Conservation (phyloP, 352 stramenopile genomes). For the Phytophthora pisi region DNA sequence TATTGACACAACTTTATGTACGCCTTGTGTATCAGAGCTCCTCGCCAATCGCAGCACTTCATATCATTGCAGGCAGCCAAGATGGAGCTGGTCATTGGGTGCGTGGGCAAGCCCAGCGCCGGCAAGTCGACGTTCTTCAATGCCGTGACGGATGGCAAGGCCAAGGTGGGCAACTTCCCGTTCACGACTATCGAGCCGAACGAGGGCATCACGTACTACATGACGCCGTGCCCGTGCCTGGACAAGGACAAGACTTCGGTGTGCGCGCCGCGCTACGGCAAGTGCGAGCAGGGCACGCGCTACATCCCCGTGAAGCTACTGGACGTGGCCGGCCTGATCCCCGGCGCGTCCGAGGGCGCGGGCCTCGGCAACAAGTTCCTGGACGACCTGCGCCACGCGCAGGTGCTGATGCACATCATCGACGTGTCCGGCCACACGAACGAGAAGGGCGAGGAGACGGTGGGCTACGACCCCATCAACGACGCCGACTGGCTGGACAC, state of each 20-base stretch:
- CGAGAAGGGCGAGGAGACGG: conserved; percentile 88
- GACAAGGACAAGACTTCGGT: conserved; percentile 59
- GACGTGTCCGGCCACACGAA: conserved; percentile 90
- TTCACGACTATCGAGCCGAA: conserved; percentile 92
- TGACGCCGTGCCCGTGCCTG: conserved; percentile 81
- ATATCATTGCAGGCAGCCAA: not conserved
- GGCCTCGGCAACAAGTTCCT: conserved; percentile 99
- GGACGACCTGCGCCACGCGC: conserved; percentile 87
- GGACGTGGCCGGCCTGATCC: conserved; percentile 83
- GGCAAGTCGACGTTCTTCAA: conserved; percentile 93
- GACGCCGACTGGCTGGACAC: conserved; percentile 86
- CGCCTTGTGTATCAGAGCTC: not conserved
- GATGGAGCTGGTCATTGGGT: conserved; percentile 90
- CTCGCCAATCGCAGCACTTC: not conserved
- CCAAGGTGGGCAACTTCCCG: conserved; percentile 89
- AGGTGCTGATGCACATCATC: conserved; percentile 92
- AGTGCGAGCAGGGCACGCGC: conserved; percentile 74
- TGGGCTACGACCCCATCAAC: conserved; percentile 89
- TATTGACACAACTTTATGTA: not conserved
- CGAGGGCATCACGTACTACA: conserved; percentile 90
- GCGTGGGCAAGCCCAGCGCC: conserved; percentile 87
- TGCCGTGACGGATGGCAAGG: conserved; percentile 88
- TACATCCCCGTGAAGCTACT: conserved; percentile 87
- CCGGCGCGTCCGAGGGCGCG: conserved; percentile 88
- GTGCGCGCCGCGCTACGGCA: conserved; percentile 79